Percentiles rank a stretch among this genome's conserved stretches.
phyloP scores from a whole-genome alignment of 106 monocot species.

The Dendrobium officinale region DNA sequence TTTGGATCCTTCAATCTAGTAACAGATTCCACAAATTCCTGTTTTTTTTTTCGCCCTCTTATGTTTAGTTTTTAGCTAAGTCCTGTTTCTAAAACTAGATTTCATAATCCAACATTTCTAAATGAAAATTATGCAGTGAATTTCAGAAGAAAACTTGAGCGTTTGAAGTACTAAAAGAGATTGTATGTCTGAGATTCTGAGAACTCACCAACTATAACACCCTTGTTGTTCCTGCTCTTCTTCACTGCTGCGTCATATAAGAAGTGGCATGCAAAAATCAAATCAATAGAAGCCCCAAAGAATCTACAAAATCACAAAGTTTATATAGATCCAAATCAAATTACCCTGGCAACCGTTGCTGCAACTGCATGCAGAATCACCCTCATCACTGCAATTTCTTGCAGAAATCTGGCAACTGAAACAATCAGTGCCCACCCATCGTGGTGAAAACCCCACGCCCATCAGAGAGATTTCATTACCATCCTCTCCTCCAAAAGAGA shows the following conservation, averaged over 20 bases:
- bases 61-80: no score
- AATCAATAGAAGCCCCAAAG: not conserved
- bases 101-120: no score
- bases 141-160: no score
- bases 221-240: conserved; percentile 1
- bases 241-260: not conserved
- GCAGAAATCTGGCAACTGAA: conserved; percentile 6
- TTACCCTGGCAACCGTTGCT: not conserved
- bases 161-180: no score
- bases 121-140: no score
- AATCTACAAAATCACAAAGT: not conserved
- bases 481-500: not conserved
- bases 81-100: no score
- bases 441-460: conserved; percentile 1
- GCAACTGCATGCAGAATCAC: not conserved
- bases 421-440: not conserved
- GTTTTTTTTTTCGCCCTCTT: no score
- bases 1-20: no score
- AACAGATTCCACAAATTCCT: no score
- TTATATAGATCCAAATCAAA: not conserved
- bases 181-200: not conserved
- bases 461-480: not conserved
- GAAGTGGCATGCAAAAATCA: not conserved
- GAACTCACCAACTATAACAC: conserved; percentile 1
- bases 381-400: not conserved